phyloP scores from a whole-genome alignment of 441 rosid species.

The Eutrema salsugineum region DNA sequence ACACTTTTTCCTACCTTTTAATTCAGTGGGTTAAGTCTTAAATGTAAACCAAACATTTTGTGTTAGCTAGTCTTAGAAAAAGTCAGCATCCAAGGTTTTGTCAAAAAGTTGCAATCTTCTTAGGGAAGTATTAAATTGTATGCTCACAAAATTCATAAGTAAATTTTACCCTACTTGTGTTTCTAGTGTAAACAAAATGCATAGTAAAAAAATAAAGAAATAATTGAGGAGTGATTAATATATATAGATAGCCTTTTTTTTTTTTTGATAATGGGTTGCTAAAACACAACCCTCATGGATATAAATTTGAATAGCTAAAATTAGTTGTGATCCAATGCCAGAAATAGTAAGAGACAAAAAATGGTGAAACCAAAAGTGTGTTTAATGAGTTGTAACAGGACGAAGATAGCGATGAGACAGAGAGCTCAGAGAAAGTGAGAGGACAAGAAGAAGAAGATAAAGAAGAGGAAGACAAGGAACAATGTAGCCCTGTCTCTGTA shows the following conservation, averaged over 20 bases:
- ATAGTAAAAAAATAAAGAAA: not conserved
- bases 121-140: slow-evolving; percentile 10
- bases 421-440: slow-evolving; percentile 32
- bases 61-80: slow-evolving; percentile 2
- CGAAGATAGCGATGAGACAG: slow-evolving; percentile 42
- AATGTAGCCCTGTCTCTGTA: slow-evolving; percentile 91
- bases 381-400: slow-evolving; percentile 44
- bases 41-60: slow-evolving; percentile 8
- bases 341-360: slow-evolving; percentile 24
- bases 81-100: slow-evolving; percentile 6
- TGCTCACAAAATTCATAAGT: slow-evolving; percentile 9
- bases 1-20: not conserved
- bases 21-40: not conserved
- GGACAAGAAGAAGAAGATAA: slow-evolving; percentile 38
- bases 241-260: not conserved
- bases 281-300: not conserved
- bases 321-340: slow-evolving; percentile 17
- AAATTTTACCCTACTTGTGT: not conserved
- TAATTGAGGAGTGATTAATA: not conserved
- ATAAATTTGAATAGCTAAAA: slow-evolving; percentile 21
- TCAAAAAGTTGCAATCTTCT: slow-evolving; percentile 10
- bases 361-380: slow-evolving; percentile 25
- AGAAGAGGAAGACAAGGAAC: slow-evolving; percentile 75
- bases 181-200: not conserved
- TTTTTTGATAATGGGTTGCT: too few relatives aligned